These are phyloP conservation scores for Kurtzmaniella quercitrusa DNA, from an alignment of 1,139 yeast genomes.

Conservation along the genomic window DNA sequence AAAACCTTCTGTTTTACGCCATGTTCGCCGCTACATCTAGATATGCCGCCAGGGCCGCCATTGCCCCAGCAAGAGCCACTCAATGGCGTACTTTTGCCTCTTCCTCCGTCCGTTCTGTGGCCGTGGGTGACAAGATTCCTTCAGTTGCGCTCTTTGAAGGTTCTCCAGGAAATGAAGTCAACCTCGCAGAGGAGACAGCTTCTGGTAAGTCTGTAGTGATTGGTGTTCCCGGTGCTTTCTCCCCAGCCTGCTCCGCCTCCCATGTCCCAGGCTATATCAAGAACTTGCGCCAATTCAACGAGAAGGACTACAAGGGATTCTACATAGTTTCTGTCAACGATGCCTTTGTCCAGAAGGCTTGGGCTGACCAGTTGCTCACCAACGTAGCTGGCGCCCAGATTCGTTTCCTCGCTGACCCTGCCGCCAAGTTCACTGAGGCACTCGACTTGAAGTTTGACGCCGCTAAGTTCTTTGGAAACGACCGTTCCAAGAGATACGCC, in stretches of 20 bases:
- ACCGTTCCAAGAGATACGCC: constrained; percentile 74
- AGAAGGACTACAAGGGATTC: constrained; percentile 59
- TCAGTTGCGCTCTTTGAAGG: constrained; percentile 51
- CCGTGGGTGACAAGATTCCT: constrained; percentile 60
- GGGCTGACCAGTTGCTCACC: constrained; percentile 49
- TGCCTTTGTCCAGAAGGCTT: constrained; percentile 78
- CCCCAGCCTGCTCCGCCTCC: constrained; percentile 76
- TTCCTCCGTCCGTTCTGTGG: constrained; percentile 28
- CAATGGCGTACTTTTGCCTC: constrained; percentile 26
- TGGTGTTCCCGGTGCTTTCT: constrained; percentile 90
- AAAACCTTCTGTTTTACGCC: background rate
- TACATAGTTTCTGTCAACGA: constrained; percentile 80
- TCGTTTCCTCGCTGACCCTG: constrained; percentile 72
- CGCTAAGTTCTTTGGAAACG: constrained; percentile 64
- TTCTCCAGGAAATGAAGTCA: constrained; percentile 63
- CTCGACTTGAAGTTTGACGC: constrained; percentile 72
- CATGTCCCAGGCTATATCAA: constrained; percentile 79
- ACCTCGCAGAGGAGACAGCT: constrained; percentile 53
- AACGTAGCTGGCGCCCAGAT: constrained; percentile 34
- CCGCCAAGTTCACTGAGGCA: constrained; percentile 62
- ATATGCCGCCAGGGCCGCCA: constrained; percentile 3
- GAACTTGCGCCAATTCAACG: constrained; percentile 46
- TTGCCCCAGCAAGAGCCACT: constrained; percentile 8
- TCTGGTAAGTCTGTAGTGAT: constrained; percentile 57
- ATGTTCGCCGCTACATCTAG: constrained; percentile 27